These are phyloP conservation scores for Laburnicola sp. DNA, from an alignment of 2,329 filamentous ascomycete genomes.

Conservation along the genomic window DNA sequence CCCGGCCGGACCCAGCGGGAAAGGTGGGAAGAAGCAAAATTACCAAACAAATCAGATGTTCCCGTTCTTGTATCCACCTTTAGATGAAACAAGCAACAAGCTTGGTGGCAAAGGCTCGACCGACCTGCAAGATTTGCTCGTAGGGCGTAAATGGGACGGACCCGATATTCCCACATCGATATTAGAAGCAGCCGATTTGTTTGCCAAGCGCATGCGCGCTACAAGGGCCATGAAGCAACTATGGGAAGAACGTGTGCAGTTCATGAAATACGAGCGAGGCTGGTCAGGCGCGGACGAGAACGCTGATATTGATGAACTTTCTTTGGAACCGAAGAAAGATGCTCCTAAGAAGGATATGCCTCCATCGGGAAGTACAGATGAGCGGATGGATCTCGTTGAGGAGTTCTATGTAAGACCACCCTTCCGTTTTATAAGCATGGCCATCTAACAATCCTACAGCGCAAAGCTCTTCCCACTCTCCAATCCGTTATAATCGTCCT, in stretches of 20 bases:
- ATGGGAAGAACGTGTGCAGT: conserved; percentile 91
- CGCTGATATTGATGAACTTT: conserved; percentile 49
- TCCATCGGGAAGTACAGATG: conserved; percentile 57
- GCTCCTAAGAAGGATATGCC: conserved; percentile 43
- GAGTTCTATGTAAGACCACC: conserved; percentile 75
- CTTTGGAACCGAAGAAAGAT: conserved; percentile 40
- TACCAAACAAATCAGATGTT: conserved; percentile 99
- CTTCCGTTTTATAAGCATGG: background rate
- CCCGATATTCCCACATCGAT: conserved; percentile 93
- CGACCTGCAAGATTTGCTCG: conserved; percentile 75
- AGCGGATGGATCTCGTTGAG: conserved; percentile 74
- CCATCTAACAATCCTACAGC: conserved; percentile 54
- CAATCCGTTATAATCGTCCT: conserved; percentile 93
- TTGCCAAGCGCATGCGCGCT: conserved; percentile 86
- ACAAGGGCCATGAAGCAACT: conserved; percentile 88
- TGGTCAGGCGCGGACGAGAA: conserved; percentile 66
- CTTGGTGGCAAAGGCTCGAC: conserved; percentile 86
- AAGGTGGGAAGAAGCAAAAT: conserved; percentile 97
- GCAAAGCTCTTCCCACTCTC: conserved; percentile 76
- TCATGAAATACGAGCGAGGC: conserved; percentile 88
- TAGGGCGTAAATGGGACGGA: conserved; percentile 88
- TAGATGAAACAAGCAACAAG: conserved; percentile 85
- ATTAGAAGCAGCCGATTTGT: conserved; percentile 89
- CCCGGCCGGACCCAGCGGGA: conserved; percentile 78
- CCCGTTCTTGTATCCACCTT: conserved; percentile 92